A percentile compares a stretch with the other conserved stretches of the same genome.
Conservation (phyloP, 2,329 filamentous ascomycete genomes). For the Trichophyton equinum region DNA sequence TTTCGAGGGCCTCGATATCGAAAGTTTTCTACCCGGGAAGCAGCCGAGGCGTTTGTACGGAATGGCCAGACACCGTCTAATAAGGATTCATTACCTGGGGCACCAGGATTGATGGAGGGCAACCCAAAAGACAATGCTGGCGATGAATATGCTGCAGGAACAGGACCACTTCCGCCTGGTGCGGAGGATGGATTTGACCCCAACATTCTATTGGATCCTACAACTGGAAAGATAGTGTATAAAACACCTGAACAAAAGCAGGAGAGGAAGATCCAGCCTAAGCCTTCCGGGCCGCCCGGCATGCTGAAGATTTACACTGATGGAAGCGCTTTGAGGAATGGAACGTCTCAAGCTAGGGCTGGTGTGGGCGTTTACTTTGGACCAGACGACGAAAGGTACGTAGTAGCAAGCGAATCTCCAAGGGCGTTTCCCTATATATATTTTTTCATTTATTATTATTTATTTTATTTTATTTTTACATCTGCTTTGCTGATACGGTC, state of each 20-base stretch:
- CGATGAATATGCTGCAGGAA: slow-evolving; percentile 38
- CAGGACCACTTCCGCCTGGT: slow-evolving; percentile 42
- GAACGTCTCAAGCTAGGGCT: slow-evolving; percentile 41
- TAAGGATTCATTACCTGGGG: slow-evolving; percentile 12
- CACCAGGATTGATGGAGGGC: slow-evolving; percentile 30
- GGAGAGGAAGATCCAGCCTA: slow-evolving; percentile 34
- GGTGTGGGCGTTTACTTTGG: slow-evolving; percentile 56
- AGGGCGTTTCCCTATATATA: slow-evolving; percentile 2
- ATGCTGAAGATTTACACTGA: slow-evolving; percentile 52
- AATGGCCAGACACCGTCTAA: slow-evolving; percentile 7
- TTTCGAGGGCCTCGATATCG: slow-evolving; percentile 57
- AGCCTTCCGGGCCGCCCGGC: slow-evolving; percentile 32
- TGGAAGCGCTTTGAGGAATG: slow-evolving; percentile 49
- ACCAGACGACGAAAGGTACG: slow-evolving; percentile 43
- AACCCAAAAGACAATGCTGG: slow-evolving; percentile 33
- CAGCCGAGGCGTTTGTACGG: slow-evolving; percentile 67
- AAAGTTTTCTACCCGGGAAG: slow-evolving; percentile 53
- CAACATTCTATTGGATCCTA: slow-evolving; percentile 42
- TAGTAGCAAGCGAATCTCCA: slow-evolving; percentile 8
- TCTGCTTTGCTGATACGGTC: slow-evolving; percentile 16
- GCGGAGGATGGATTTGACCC: slow-evolving; percentile 52
- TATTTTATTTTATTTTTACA: neutral
- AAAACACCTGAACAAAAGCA: slow-evolving; percentile 41
- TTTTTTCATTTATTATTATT: neutral
- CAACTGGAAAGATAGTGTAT: slow-evolving; percentile 42